These are phyloP conservation scores for Cytidiella melzeri DNA, from an alignment of 768 basidiomycete genomes.

Conservation along the genomic window DNA sequence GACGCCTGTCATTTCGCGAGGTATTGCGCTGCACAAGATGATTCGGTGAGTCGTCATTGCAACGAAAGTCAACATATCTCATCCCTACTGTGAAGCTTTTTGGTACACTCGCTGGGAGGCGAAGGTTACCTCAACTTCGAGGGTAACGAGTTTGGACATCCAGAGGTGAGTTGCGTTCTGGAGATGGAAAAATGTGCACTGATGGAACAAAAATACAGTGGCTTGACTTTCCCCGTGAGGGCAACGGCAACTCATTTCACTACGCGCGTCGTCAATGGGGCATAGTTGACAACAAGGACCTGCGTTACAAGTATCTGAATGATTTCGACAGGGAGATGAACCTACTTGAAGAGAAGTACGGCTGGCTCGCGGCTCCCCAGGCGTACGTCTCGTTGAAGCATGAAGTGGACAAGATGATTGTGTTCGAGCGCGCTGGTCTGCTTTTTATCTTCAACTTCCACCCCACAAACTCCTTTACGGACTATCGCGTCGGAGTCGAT, in stretches of 20 bases:
- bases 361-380: constrained; percentile 81
- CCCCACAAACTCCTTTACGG: constrained; percentile 81
- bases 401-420: constrained; percentile 88
- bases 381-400: constrained; percentile 94
- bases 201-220: constrained; percentile 44
- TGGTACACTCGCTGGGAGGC: constrained; percentile 90
- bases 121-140: constrained; percentile 98
- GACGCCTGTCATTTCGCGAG: constrained; percentile 84
- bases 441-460: constrained; percentile 98
- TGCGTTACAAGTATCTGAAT: constrained; percentile 94
- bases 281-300: constrained; percentile 73
- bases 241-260: constrained; percentile 94
- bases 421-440: constrained; percentile 89
- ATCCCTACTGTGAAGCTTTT: constrained; percentile 44
- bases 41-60: constrained; percentile 62
- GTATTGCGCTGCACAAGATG: constrained; percentile 94
- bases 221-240: constrained; percentile 98
- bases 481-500: constrained; percentile 92
- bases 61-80: background rate
- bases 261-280: constrained; percentile 98
- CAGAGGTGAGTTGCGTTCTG: constrained; percentile 55
- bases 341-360: constrained; percentile 66
- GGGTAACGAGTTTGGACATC: constrained; percentile 98
- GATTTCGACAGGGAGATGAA: constrained; percentile 95
- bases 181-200: background rate